These are phyloP conservation scores for Kokia cookei DNA, from an alignment of 441 rosid species.

Conservation along the genomic window DNA sequence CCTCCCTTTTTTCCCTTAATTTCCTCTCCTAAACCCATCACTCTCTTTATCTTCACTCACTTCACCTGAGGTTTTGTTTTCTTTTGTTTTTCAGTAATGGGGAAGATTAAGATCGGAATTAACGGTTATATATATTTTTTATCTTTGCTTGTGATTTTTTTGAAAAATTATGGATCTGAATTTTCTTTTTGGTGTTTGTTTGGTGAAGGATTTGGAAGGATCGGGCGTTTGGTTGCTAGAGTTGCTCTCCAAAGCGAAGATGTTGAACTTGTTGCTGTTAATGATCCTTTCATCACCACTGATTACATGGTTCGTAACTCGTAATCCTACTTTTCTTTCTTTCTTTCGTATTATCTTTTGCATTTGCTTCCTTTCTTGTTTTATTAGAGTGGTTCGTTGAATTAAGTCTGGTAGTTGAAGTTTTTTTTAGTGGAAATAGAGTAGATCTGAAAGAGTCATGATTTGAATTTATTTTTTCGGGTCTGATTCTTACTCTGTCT, in stretches of 20 bases:
- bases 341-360: background rate
- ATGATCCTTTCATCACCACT: conserved; percentile 88
- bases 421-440: background rate
- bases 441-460: background rate
- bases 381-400: background rate
- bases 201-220: conserved; percentile 34
- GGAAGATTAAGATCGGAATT: conserved; percentile 78
- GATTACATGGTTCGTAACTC: conserved; percentile 57
- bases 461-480: background rate
- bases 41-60: background rate
- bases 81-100: conserved; percentile 16
- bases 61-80: too few relatives aligned
- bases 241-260: conserved; percentile 76
- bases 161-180: background rate
- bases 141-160: background rate
- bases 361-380: background rate
- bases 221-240: conserved; percentile 84
- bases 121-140: conserved; percentile 29
- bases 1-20: background rate
- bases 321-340: background rate
- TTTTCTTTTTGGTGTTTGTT: background rate
- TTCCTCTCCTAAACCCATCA: background rate
- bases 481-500: background rate
- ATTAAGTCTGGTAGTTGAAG: background rate
- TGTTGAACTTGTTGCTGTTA: conserved; percentile 83